Conservation (phyloP, 352 stramenopile species). For the Globisporangium sylvaticum region DNA sequence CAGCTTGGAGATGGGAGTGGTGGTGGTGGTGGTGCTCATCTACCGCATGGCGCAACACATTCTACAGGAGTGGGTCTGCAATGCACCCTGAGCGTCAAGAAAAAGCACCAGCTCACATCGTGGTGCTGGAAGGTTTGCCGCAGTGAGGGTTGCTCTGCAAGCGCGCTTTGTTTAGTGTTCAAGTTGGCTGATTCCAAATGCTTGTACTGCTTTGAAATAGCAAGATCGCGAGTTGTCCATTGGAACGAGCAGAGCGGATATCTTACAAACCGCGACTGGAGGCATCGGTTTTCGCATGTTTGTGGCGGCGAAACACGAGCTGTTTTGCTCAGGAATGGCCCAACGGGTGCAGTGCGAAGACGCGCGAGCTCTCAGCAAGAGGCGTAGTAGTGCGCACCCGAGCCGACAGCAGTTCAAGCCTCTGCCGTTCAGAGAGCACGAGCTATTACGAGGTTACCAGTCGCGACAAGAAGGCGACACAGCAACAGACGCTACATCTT, state of each 20-base stretch:
- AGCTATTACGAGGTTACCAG: neutral
- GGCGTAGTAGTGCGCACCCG: slow-evolving; percentile 17
- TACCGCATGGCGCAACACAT: neutral
- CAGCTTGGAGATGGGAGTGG: neutral
- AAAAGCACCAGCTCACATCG: neutral
- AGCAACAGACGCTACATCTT: neutral
- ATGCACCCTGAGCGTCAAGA: neutral
- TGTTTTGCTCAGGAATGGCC: neutral
- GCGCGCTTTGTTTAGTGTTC: neutral
- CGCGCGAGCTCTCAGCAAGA: slow-evolving; percentile 15
- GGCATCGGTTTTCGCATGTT: neutral
- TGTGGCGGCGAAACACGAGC: neutral
- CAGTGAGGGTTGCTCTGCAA: neutral
- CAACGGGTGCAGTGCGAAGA: slow-evolving; percentile 19
- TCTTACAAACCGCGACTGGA: neutral
- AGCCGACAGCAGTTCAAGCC: slow-evolving; percentile 19
- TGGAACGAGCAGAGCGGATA: neutral
- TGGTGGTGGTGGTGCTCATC: neutral
- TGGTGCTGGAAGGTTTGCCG: slow-evolving; percentile 13
- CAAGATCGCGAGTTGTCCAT: neutral
- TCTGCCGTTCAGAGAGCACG: slow-evolving; percentile 9
- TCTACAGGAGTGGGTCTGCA: neutral
- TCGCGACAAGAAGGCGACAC: neutral
- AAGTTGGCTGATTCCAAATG: neutral
- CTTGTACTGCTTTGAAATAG: neutral